Conservation (phyloP, 2,329 filamentous ascomycete species). For the Dryadomyces sulphureus region DNA sequence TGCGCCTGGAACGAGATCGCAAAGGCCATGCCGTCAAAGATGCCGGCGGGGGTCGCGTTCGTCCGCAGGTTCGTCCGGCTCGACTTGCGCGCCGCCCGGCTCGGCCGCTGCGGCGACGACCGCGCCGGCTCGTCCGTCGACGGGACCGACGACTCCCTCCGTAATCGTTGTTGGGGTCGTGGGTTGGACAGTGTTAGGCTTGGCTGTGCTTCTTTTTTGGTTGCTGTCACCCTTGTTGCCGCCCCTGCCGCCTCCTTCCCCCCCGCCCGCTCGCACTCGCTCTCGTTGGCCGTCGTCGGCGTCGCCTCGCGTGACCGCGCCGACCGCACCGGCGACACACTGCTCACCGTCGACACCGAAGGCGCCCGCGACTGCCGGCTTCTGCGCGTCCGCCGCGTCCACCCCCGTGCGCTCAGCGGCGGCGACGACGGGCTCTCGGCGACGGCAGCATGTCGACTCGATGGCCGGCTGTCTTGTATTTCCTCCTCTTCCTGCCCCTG, state of each 20-base stretch:
- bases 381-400: not conserved
- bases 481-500: not conserved
- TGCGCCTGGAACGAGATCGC: slow-evolving; percentile 56
- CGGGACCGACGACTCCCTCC: slow-evolving; percentile 10
- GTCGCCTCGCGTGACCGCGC: slow-evolving; percentile 6
- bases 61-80: slow-evolving; percentile 4
- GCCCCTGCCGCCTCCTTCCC: not conserved
- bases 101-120: slow-evolving; percentile 17
- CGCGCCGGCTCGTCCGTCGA: slow-evolving; percentile 32
- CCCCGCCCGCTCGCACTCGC: slow-evolving; percentile 3
- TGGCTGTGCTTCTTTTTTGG: too few species aligned
- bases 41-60: not conserved
- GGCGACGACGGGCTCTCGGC: not conserved
- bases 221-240: not conserved
- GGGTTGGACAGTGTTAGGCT: not conserved
- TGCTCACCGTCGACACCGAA: slow-evolving; percentile 25
- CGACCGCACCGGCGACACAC: slow-evolving; percentile 23
- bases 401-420: slow-evolving; percentile 4
- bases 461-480: not conserved
- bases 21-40: slow-evolving; percentile 78
- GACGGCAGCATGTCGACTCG: not conserved
- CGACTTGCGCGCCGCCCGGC: slow-evolving; percentile 22
- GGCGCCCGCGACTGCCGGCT: not conserved
- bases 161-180: not conserved
- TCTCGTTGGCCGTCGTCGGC: slow-evolving; percentile 7